Base-by-base conservation (phyloP, 2,329 filamentous ascomycete species). In the Zymoseptoria ardabiliae region DNA sequence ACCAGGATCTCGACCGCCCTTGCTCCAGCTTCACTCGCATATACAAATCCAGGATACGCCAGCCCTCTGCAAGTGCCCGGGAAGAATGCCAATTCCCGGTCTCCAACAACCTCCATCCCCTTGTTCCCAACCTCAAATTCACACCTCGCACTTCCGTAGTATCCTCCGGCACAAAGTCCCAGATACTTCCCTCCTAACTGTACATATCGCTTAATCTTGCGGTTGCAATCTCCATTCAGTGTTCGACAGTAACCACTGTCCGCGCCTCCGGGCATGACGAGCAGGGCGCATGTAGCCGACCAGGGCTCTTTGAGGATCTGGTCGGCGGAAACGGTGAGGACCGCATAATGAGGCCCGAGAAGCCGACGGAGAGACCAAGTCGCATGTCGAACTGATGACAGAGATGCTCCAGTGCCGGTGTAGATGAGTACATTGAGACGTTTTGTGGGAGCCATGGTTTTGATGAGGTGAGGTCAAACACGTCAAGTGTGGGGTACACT, bases 341-440 rank as follows among this genome's bases (percentile, higher is more conserved):
- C 91, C 60, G 93, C 94, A 77, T 99, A 97, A 74, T 92, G 89
- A 55, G 91, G 89, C 3, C 90, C 89, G 22, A 97, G 85, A 4
- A 97, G 83, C 45, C 90, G 86, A 61, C 91, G 89, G 19, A 99
- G 83, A 21, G 91, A 88, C 77, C 89, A 91, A 61, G 96, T 82
- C 74, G 90, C 93, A 73, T 97, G 93, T 53, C 89, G 86, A 62
- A 97, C 90, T 17, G 92, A 96, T 71, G 94, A 90, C 56, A 89
- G 80, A 9, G 92, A 96, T 50, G 89, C 90, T 63, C 94, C 94
- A 71, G 87, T 84, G 68, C 93, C 91, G 67, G 91, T 89, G 71
- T 97, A 97, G 56, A 99, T 90, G 65, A 97, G 82, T 58, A 99
- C 87, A 73, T 99, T 97, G 77, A 97, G 82, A 71, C 85, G 87